A percentile compares a stretch with the other conserved stretches of the same genome.
phyloP scores from a whole-genome alignment of 441 rosid species.

The Geranium incanum region DNA sequence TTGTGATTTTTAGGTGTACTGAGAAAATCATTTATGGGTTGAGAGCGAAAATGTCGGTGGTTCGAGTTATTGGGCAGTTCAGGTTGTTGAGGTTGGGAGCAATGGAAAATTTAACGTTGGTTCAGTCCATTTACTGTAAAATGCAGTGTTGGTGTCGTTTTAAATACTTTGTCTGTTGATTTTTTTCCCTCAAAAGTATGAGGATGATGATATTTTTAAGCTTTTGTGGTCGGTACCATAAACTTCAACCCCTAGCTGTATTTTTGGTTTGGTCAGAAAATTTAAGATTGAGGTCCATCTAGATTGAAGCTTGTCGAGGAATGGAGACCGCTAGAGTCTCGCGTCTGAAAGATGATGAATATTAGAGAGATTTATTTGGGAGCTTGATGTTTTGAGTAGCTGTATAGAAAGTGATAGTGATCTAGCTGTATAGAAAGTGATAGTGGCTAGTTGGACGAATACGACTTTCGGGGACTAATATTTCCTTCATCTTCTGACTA shows the following conservation, averaged over 20 bases:
- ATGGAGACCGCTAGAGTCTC: not conserved
- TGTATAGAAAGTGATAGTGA: no score
- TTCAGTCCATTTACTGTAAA: not conserved
- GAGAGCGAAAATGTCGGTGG: not conserved
- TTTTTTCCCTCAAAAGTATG: not conserved
- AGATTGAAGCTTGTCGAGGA: not conserved
- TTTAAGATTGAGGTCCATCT: not conserved
- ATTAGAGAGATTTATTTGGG: not conserved
- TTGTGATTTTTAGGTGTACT: no score
- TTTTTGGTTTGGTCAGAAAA: conserved; percentile 2
- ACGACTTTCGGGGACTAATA: no score
- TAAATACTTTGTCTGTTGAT: not conserved
- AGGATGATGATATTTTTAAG: not conserved
- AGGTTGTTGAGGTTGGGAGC: not conserved
- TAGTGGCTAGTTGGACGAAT: no score
- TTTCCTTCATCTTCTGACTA: no score
- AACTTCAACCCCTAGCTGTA: not conserved
- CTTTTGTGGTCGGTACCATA: not conserved
- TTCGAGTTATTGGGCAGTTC: not conserved
- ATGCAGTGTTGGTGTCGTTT: not conserved
- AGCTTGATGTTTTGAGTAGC: not conserved
- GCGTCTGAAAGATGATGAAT: not conserved
- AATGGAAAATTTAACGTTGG: not conserved
- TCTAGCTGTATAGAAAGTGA: no score
- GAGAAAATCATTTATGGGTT: not conserved